Evolutionary conservation across 2,329 filamentous ascomycete species (phyloP), one percentile per base, ranked within the genome.

Genomic region (Cladobotryum mycophilum): DNA sequence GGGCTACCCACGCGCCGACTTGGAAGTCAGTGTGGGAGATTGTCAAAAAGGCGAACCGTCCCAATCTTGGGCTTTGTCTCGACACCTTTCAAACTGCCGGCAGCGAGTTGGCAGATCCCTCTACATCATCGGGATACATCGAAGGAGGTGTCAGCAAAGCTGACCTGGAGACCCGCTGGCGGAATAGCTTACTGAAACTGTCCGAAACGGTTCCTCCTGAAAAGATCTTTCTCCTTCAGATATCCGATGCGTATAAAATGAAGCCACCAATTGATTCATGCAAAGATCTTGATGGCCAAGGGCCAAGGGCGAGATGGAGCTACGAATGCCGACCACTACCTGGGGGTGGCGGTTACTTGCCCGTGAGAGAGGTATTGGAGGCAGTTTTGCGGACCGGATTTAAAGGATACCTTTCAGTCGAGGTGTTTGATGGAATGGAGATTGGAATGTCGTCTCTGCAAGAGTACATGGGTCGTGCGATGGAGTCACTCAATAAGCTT

Each of bases 81-180:
- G 86, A 92, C 58, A 90, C 86, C 0, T 91, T 91, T 68, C 86
- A 91, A 62, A 84, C 79, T 2, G 84, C 80, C 0, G 86, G 85
- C 0, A 79, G 82, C 1, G 86, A 91, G 61, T 90, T 80, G 77
- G 86, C 73, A 0, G 85, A 90, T 57, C 87, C 87, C 0, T 84
- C 79, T 5, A 48, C 46, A 3, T 15, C 18, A 25, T 48, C 46
- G 5, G 46, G 46, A 11, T 41, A 41, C 0, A 65, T 83, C 1
- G 79, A 84, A 51, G 25, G 25, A 30, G 65, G 68, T 0, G 34
- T 61, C 0, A 57, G 59, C 2, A 60, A 65, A 12, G 67, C 74
- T 3, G 70, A 79, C 30, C 57, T 87, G 3, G 67, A 76, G 9
- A 59, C 65, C 22, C 69, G 69, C 1, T 88, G 81, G 61, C 65